phyloP scores from a whole-genome alignment of 2,329 filamentous ascomycete genomes.

The Colletotrichum siamense region DNA sequence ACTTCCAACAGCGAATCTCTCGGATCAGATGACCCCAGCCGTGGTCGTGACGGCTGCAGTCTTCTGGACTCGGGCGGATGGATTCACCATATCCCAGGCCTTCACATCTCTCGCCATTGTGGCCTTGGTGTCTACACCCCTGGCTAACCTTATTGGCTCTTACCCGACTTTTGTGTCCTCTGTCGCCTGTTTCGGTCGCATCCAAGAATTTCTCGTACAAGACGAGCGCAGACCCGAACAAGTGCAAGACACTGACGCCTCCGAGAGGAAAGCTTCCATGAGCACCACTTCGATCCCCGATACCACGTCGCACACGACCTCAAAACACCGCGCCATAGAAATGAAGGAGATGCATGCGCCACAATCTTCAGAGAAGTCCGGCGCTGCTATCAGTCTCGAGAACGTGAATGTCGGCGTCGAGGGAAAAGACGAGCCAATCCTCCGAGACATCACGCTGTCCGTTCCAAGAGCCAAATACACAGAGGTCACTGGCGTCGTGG shows the following conservation, averaged over 20 bases:
- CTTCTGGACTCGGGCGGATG: neutral
- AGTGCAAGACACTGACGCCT: neutral
- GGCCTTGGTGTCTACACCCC: constrained; percentile 23
- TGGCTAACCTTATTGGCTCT: constrained; percentile 22
- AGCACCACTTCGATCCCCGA: neutral
- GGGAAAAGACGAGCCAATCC: neutral
- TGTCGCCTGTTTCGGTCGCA: constrained; percentile 21
- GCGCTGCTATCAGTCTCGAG: neutral
- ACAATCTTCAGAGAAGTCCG: neutral
- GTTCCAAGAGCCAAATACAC: neutral
- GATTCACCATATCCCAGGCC: constrained; percentile 20
- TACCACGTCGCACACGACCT: neutral
- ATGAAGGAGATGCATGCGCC: neutral
- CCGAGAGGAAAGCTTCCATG: neutral
- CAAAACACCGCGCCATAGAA: neutral
- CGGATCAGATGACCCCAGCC: neutral
- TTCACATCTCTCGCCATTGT: constrained; percentile 28
- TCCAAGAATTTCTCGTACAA: constrained; percentile 24
- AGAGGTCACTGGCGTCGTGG: constrained; percentile 1
- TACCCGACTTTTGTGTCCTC: neutral
- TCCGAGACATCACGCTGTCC: neutral
- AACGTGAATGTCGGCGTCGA: neutral
- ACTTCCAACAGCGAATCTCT: neutral
- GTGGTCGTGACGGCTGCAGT: constrained; percentile 12
- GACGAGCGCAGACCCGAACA: neutral